phyloP scores from a whole-genome alignment of 176 grass and related monocot species.

The Echinochloa phyllopogon region DNA sequence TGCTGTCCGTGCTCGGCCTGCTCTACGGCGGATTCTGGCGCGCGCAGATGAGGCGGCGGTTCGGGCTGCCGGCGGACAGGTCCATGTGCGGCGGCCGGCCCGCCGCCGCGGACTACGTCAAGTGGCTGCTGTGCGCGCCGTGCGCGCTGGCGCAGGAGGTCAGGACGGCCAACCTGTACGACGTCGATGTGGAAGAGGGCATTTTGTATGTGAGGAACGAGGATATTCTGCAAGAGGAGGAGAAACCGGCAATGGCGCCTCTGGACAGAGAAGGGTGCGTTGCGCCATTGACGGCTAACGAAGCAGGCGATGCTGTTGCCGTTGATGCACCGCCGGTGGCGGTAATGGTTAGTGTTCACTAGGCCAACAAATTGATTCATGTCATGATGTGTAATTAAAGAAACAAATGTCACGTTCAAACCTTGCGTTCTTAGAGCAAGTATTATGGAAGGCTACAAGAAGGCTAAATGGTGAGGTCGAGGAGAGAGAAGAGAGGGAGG shows the following conservation, averaged over 20 bases:
- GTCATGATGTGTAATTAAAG: too few relatives aligned
- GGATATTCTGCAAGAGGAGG: background rate
- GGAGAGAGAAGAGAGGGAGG: too few relatives aligned
- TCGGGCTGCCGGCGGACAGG: constrained; percentile 43
- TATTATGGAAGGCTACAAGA: too few relatives aligned
- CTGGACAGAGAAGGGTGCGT: constrained; percentile 52
- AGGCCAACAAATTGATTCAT: too few relatives aligned
- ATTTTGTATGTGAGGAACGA: constrained; percentile 27
- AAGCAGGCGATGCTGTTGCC: background rate
- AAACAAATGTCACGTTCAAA: too few relatives aligned
- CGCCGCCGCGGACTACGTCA: constrained; percentile 40
- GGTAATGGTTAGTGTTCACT: background rate
- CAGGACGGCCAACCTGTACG: constrained; percentile 63
- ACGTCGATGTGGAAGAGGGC: constrained; percentile 51
- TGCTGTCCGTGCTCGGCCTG: constrained; percentile 57
- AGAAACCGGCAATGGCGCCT: constrained; percentile 27
- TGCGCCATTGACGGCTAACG: background rate
- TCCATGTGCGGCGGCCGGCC: constrained; percentile 34
- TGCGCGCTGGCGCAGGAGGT: constrained; percentile 79
- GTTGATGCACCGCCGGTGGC: constrained; percentile 25
- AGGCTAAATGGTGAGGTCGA: too few relatives aligned
- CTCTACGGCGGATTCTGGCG: constrained; percentile 64
- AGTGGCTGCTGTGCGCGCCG: constrained; percentile 55
- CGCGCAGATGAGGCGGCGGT: constrained; percentile 43
- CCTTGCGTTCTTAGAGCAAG: too few relatives aligned